Evolutionary conservation across 2,329 filamentous ascomycete species (phyloP).

Genomic region (Aspergillus alliaceus): DNA sequence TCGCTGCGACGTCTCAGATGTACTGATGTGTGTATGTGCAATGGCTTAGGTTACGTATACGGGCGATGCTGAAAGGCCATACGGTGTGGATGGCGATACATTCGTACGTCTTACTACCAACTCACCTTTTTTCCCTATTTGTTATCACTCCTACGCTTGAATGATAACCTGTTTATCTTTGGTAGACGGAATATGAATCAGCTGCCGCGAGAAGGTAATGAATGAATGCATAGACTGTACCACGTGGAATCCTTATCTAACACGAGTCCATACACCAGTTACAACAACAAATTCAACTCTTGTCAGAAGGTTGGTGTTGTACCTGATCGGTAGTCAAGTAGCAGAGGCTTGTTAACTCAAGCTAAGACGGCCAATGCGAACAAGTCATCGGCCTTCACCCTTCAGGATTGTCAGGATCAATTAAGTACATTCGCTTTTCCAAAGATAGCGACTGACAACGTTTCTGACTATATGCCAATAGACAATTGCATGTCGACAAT

Average conservation of each 20-base stretch:
- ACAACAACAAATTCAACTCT: conserved; percentile 21
- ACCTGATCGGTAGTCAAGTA: neutral
- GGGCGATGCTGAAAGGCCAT: conserved; percentile 20
- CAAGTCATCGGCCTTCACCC: conserved; percentile 7
- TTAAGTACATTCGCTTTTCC: conserved; percentile 8
- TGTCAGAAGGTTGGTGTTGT: conserved; percentile 18
- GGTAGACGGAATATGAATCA: conserved; percentile 19
- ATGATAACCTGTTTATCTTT: neutral
- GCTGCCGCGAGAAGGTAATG: conserved; percentile 23
- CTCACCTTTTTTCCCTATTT: neutral
- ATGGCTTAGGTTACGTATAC: conserved; percentile 18
- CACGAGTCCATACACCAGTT: conserved; percentile 11
- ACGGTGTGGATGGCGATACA: conserved; percentile 22
- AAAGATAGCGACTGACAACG: too few relatives aligned
- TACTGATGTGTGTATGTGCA: neutral
- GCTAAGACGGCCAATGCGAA: conserved; percentile 17
- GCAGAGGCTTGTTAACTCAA: neutral
- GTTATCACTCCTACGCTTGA: neutral
- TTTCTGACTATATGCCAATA: neutral
- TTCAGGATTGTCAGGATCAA: conserved; percentile 19
- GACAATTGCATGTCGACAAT: neutral
- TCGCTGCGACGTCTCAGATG: neutral
- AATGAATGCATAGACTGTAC: too few relatives aligned
- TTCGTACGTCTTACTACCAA: conserved; percentile 16
- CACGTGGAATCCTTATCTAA: neutral